Conservation (phyloP, 2,329 filamentous ascomycete species). For the Sclerotinia borealis region DNA sequence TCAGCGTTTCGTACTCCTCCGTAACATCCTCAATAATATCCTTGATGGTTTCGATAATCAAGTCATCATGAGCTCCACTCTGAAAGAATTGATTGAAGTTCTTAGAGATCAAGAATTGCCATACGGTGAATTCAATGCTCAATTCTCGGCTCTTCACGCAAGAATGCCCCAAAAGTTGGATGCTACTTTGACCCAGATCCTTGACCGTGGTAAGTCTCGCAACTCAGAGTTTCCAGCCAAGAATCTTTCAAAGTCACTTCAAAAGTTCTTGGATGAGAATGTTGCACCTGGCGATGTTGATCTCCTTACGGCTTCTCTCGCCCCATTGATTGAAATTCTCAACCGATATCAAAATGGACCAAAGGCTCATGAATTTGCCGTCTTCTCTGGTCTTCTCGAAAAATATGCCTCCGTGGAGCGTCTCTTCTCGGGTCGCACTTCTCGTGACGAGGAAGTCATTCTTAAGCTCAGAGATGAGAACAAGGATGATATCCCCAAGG, state of each 20-base stretch:
- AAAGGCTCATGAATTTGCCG: slow-evolving; percentile 81
- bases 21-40: slow-evolving; percentile 78
- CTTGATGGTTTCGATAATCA: slow-evolving; percentile 95
- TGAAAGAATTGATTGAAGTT: slow-evolving; percentile 86
- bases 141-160: slow-evolving; percentile 93
- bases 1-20: slow-evolving; percentile 74
- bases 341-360: slow-evolving; percentile 78
- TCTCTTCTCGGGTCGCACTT: slow-evolving; percentile 77
- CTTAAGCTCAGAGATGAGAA: slow-evolving; percentile 91
- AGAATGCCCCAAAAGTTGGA: slow-evolving; percentile 96
- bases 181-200: slow-evolving; percentile 70
- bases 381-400: slow-evolving; percentile 74
- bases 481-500: slow-evolving; percentile 81
- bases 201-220: slow-evolving; percentile 74
- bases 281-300: slow-evolving; percentile 67
- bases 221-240: slow-evolving; percentile 89
- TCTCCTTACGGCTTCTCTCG: slow-evolving; percentile 64
- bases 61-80: slow-evolving; percentile 81
- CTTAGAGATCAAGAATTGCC: slow-evolving; percentile 85
- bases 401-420: slow-evolving; percentile 79
- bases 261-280: slow-evolving; percentile 85
- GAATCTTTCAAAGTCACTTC: slow-evolving; percentile 73
- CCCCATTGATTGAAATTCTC: slow-evolving; percentile 72
- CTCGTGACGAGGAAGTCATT: slow-evolving; percentile 88
- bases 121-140: slow-evolving; percentile 92